Percentiles rank a stretch among this genome's conserved stretches.
Conservation (phyloP, 495 filamentous ascomycete genomes). For the Penicillium longicatenatum region DNA sequence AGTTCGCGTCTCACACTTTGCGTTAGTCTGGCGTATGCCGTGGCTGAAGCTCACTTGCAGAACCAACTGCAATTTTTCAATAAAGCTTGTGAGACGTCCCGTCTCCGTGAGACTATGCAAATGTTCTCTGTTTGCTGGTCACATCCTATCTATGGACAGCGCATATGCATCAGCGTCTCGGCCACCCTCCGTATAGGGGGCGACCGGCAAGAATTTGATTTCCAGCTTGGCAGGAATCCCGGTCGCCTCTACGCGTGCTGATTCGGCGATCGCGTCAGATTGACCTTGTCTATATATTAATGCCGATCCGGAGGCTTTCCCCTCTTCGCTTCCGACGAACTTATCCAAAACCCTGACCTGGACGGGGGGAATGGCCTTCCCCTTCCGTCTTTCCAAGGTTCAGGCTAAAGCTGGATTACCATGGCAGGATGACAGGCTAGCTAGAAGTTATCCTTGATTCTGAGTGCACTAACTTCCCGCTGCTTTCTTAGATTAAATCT, state of each 20-base stretch:
- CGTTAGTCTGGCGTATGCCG: constrained; percentile 1
- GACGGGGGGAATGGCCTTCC: too few relatives aligned
- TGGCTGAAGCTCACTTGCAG: background rate
- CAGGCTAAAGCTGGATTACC: constrained; percentile 10
- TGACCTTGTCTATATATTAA: constrained; percentile 19
- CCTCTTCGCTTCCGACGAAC: constrained; percentile 5
- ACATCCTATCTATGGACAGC: background rate
- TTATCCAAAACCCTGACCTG: background rate
- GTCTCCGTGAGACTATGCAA: background rate
- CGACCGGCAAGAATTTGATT: constrained; percentile 9
- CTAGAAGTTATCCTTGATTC: constrained; percentile 5
- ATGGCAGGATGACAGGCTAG: background rate
- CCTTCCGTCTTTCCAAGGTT: constrained; percentile 3
- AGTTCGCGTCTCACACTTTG: constrained; percentile 28
- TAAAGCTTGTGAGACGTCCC: background rate
- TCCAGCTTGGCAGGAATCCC: constrained; percentile 21
- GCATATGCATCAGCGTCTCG: constrained; percentile 25
- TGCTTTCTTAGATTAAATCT: background rate
- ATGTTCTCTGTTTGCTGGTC: background rate
- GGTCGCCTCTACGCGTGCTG: constrained; percentile 13
- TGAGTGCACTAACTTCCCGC: constrained; percentile 4
- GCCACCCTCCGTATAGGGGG: constrained; percentile 14
- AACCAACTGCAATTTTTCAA: background rate
- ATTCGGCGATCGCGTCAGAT: constrained; percentile 19
- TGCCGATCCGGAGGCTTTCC: constrained; percentile 22